Percentiles rank a stretch among this genome's conserved stretches.
These are phyloP conservation scores for Eragrostis nindensis DNA, from an alignment of 176 grass and related monocot species.

Conservation along the genomic window DNA sequence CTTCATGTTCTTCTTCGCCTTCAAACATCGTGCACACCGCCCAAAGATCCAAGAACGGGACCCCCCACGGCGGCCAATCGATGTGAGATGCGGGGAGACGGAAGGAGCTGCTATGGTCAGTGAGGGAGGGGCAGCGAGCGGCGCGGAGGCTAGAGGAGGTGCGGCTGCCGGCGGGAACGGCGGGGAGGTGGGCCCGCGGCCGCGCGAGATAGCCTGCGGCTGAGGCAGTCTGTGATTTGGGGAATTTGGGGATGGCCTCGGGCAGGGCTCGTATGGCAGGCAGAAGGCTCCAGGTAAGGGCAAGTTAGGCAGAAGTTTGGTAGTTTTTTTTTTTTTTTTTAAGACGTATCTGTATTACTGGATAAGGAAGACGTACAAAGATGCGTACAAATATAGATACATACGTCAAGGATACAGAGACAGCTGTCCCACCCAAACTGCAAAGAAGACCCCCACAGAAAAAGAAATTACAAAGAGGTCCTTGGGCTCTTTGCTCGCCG, in stretches of 20 bases:
- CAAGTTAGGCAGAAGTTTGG: constrained; percentile 20
- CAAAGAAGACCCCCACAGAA: too few relatives aligned
- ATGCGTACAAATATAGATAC: too few relatives aligned
- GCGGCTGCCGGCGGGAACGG: constrained; percentile 26
- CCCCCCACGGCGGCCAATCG: background rate
- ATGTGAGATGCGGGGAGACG: background rate
- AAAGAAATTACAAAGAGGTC: too few relatives aligned
- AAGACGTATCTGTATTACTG: too few relatives aligned
- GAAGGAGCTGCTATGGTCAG: background rate
- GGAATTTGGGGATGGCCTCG: constrained; percentile 21
- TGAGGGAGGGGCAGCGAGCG: background rate
- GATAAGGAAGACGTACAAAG: too few relatives aligned
- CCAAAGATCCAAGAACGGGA: background rate
- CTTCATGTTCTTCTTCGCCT: constrained; percentile 36
- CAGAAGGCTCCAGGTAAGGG: background rate
- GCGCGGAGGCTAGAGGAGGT: background rate
- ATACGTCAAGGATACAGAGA: too few relatives aligned
- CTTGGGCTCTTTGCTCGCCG: too few relatives aligned
- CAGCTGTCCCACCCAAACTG: too few relatives aligned
- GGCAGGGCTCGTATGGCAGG: background rate
- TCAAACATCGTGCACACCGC: constrained; percentile 29
- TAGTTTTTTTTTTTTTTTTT: background rate
- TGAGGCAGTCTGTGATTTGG: constrained; percentile 1
- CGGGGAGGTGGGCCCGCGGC: constrained; percentile 15
- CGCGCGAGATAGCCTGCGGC: background rate